Evolutionary conservation across 2,329 filamentous ascomycete species (phyloP), one percentile per base, ranked within the genome.

Genomic region (Elsinoe perseae): DNA sequence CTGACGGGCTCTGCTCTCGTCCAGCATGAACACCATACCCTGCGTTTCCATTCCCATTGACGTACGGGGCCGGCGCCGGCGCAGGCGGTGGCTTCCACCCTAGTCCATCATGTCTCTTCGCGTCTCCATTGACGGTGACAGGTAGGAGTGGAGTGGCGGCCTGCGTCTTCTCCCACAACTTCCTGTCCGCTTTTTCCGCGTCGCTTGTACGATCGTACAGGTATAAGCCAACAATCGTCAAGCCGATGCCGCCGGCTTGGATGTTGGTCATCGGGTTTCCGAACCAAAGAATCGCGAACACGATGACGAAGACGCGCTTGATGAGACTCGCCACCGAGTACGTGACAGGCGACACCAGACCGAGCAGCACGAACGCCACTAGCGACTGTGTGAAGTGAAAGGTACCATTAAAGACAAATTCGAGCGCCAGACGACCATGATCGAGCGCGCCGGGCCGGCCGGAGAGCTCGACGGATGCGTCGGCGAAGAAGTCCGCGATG

Each of bases 381-480:
- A 98, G 95, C 67, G 95, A 96, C 67, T 98, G 93, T 14, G 83
- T 88, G 70, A 97, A 98, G 72, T 98, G 93, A 68, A 95, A 96
- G 3, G 89, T 85, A 56, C 93, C 93, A 70, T 98, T 98, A 78
- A 98, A 97, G 53, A 97, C 70, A 69, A 95, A 97, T 68, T 98
- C 93, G n/a, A 95, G 66, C 1, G 77, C 69, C 6, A 86, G 71
- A 7, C 77, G 73, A 50, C 80, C 80, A 64, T 84, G 81, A 58
- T 84, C 81, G 56, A 82, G 72, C 2, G 88, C 82, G 23, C 86
- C 89, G 58, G 91, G 85, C 61, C 88, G 86, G 64, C 87, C 85
- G 10, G 86, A 82, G 25, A 91, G 78, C 30, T 85, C 83, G 54
- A 97, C 79, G 1, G 84, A 80, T n/a, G 89, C 90, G 65, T 95